Evolutionary conservation across 768 basidiomycete genomes (phyloP).

Genomic region (Lyophyllum atratum): DNA sequence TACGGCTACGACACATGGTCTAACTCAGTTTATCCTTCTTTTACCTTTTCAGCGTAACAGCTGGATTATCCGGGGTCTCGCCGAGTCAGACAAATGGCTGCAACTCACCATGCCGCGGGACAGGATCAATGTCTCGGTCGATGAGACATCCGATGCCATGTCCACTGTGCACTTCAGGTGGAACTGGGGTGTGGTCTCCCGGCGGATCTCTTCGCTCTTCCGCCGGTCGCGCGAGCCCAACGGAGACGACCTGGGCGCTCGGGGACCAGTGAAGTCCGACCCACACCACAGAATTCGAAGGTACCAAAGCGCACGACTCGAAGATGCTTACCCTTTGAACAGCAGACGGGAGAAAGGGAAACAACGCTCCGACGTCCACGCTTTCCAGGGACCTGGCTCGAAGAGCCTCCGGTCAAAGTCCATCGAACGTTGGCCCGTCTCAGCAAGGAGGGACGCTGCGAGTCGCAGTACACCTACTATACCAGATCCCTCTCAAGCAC

Average conservation of each 20-base stretch:
- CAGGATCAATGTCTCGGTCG: slow-evolving; percentile 61
- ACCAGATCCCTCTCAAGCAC: slow-evolving; percentile 5
- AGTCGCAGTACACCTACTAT: slow-evolving; percentile 18
- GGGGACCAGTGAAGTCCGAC: slow-evolving; percentile 24
- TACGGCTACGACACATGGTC: neutral
- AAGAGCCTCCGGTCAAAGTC: slow-evolving; percentile 29
- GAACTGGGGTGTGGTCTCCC: slow-evolving; percentile 50
- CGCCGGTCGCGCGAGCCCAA: slow-evolving; percentile 37
- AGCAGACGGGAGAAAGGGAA: slow-evolving; percentile 28
- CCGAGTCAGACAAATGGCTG: slow-evolving; percentile 72
- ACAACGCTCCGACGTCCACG: slow-evolving; percentile 8
- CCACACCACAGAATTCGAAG: slow-evolving; percentile 19
- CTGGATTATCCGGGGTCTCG: slow-evolving; percentile 73
- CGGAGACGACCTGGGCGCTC: slow-evolving; percentile 7
- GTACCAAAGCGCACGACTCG: slow-evolving; percentile 14
- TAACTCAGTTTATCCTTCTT: neutral
- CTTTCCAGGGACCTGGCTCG: neutral
- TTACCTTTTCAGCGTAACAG: slow-evolving; percentile 44
- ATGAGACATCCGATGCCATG: slow-evolving; percentile 78
- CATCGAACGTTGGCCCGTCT: slow-evolving; percentile 29
- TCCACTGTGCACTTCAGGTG: slow-evolving; percentile 63
- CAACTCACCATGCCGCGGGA: slow-evolving; percentile 36
- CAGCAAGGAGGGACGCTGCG: neutral
- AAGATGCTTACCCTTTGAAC: neutral
- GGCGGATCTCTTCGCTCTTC: slow-evolving; percentile 52